phyloP scores from a whole-genome alignment of 306 rosid genomes.

The Trifolium subterraneum region DNA sequence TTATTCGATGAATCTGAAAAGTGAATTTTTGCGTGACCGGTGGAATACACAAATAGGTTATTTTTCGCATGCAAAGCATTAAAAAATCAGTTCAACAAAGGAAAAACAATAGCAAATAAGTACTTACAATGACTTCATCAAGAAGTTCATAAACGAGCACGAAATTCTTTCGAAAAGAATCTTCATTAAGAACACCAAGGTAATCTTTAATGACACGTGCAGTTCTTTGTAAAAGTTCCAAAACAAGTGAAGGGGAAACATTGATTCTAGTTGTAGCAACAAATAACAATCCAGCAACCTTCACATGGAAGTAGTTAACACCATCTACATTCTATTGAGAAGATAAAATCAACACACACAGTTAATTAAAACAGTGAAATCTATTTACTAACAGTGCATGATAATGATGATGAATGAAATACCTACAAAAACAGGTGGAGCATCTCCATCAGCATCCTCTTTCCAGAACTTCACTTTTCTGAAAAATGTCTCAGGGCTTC shows the following conservation, averaged over 20 bases:
- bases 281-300: slow-evolving; percentile 86
- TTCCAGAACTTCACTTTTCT: slow-evolving; percentile 92
- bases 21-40: too few species aligned
- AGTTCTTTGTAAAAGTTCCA: slow-evolving; percentile 86
- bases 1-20: too few species aligned
- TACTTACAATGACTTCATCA: slow-evolving; percentile 89
- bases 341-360: slow-evolving; percentile 5
- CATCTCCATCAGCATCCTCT: slow-evolving; percentile 85
- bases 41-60: not conserved
- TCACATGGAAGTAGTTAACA: slow-evolving; percentile 89
- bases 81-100: slow-evolving; percentile 16
- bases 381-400: too few species aligned
- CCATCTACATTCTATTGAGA: slow-evolving; percentile 77
- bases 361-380: not conserved
- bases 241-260: slow-evolving; percentile 81
- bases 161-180: slow-evolving; percentile 83
- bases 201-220: slow-evolving; percentile 91
- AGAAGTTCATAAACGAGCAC: slow-evolving; percentile 95
- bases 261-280: slow-evolving; percentile 84
- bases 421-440: slow-evolving; percentile 97
- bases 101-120: not conserved
- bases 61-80: slow-evolving; percentile 12
- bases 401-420: slow-evolving; percentile 37
- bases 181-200: slow-evolving; percentile 93
- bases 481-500: slow-evolving; percentile 87